Conservation (phyloP, 257 asterid species). For the Hygrophila difformis region DNA sequence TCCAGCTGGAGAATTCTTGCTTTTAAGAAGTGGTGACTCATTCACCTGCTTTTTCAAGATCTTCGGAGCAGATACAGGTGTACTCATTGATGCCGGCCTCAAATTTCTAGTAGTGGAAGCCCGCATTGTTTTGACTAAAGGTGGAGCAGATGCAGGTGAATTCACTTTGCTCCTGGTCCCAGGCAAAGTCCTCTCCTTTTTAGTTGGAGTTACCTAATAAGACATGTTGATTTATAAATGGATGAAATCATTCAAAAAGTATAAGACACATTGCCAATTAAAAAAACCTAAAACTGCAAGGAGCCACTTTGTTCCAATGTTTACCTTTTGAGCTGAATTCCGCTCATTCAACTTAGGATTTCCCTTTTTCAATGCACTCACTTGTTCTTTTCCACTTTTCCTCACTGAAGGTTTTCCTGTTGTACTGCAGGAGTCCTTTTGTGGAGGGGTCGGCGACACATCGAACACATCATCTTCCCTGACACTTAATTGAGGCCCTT, state of each 20-base stretch:
- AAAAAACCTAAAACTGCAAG: too few relatives aligned
- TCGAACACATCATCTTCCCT: slow-evolving; percentile 20
- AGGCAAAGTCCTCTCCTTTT: slow-evolving; percentile 29
- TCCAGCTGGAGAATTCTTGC: slow-evolving; percentile 24
- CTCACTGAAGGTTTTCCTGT: slow-evolving; percentile 26
- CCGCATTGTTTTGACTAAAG: slow-evolving; percentile 33
- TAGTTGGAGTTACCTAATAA: slow-evolving; percentile 43
- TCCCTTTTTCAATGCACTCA: slow-evolving; percentile 25
- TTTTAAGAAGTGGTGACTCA: slow-evolving; percentile 25
- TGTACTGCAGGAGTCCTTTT: slow-evolving; percentile 10
- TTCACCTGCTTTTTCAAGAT: slow-evolving; percentile 34
- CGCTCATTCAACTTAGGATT: slow-evolving; percentile 26
- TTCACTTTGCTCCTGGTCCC: slow-evolving; percentile 41
- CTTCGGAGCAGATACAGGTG: slow-evolving; percentile 32
- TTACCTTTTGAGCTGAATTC: slow-evolving; percentile 47
- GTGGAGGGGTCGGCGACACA: slow-evolving; percentile 22
- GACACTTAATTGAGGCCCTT: slow-evolving; percentile 19
- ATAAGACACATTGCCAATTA: neutral
- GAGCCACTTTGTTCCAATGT: slow-evolving; percentile 7
- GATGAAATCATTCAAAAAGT: slow-evolving; percentile 9
- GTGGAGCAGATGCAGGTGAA: slow-evolving; percentile 35
- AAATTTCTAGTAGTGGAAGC: slow-evolving; percentile 29
- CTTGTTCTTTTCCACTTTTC: slow-evolving; percentile 22
- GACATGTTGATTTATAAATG: slow-evolving; percentile 13
- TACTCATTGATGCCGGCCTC: slow-evolving; percentile 30